A percentile compares a stretch with the other conserved stretches of the same genome.
Evolutionary conservation across 2,329 filamentous ascomycete genomes (phyloP).

Genomic region (Zymoseptoria tritici): DNA sequence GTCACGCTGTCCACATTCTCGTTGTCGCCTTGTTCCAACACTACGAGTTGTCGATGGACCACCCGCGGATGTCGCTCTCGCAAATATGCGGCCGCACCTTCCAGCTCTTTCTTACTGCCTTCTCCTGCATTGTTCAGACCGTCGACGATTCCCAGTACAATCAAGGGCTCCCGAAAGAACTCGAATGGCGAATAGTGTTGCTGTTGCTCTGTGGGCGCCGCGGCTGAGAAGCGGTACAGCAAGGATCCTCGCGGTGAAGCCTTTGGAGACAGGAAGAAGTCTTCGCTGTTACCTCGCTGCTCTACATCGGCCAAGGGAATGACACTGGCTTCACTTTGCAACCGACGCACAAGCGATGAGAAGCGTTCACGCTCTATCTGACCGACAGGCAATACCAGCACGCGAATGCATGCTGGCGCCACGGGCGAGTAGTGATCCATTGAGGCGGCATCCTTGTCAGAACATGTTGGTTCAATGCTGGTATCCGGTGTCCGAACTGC

Average conservation of each 20-base stretch:
- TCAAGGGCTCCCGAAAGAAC: conserved; percentile 74
- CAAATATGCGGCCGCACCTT: conserved; percentile 22
- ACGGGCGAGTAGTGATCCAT: conserved; percentile 79
- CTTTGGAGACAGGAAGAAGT: conserved; percentile 60
- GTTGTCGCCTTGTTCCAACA: conserved; percentile 14
- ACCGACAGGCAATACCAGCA: conserved; percentile 77
- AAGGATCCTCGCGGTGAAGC: conserved; percentile 80
- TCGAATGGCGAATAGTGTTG: conserved; percentile 81
- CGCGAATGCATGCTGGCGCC: conserved; percentile 84
- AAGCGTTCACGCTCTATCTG: conserved; percentile 79
- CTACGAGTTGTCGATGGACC: conserved; percentile 26
- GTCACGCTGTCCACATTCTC: conserved; percentile 3
- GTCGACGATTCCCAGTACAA: conserved; percentile 79
- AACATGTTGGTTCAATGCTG: neutral
- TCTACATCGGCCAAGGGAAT: conserved; percentile 30
- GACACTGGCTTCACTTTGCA: conserved; percentile 73
- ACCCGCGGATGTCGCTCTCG: conserved; percentile 27
- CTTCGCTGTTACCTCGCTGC: conserved; percentile 5
- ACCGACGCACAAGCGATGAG: conserved; percentile 65
- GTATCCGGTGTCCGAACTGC: neutral
- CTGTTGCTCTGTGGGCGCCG: conserved; percentile 71
- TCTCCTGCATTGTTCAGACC: conserved; percentile 54
- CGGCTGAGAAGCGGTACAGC: conserved; percentile 79
- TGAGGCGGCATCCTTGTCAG: conserved; percentile 8
- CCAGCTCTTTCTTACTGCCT: conserved; percentile 33